These are phyloP conservation scores for Fragilaria radians DNA, from an alignment of 108 stramenopile species.

Conservation along the genomic window DNA sequence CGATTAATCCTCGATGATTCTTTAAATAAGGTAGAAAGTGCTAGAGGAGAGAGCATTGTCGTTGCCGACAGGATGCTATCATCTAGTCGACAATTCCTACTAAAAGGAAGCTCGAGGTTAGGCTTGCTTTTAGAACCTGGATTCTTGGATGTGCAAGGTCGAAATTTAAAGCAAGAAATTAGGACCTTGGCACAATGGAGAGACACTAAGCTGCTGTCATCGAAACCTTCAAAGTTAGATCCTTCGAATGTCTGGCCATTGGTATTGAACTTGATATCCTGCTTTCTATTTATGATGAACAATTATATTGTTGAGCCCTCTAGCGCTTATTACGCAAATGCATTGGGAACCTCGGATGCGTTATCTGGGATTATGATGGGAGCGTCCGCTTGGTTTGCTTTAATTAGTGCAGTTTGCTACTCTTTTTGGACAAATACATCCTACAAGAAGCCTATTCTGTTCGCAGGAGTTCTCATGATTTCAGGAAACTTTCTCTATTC, in stretches of 20 bases:
- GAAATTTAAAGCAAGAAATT: constrained; percentile 36
- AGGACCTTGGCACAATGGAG: constrained; percentile 29
- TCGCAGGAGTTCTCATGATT: constrained; percentile 47
- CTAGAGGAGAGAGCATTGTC: not conserved
- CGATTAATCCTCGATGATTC: not conserved
- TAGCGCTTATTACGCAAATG: constrained; percentile 66
- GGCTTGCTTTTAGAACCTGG: constrained; percentile 19
- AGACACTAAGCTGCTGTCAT: constrained; percentile 14
- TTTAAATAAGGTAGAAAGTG: not conserved
- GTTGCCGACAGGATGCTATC: constrained; percentile 6
- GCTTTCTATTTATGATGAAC: constrained; percentile 83
- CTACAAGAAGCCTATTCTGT: constrained; percentile 64
- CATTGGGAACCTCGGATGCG: constrained; percentile 61
- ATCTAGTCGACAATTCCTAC: constrained; percentile 8
- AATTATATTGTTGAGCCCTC: constrained; percentile 83
- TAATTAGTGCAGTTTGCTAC: constrained; percentile 49
- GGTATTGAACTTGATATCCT: constrained; percentile 61
- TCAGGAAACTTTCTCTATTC: constrained; percentile 76
- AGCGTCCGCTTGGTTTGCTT: constrained; percentile 65
- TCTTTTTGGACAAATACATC: constrained; percentile 73
- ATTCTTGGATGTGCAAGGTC: constrained; percentile 15
- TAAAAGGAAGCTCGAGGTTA: constrained; percentile 5
- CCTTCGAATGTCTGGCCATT: constrained; percentile 38
- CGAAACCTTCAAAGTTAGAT: constrained; percentile 19
- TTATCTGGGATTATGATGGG: constrained; percentile 77